Conservation (phyloP, 169 alveolate genomes). For the Plasmodium coatneyi region DNA sequence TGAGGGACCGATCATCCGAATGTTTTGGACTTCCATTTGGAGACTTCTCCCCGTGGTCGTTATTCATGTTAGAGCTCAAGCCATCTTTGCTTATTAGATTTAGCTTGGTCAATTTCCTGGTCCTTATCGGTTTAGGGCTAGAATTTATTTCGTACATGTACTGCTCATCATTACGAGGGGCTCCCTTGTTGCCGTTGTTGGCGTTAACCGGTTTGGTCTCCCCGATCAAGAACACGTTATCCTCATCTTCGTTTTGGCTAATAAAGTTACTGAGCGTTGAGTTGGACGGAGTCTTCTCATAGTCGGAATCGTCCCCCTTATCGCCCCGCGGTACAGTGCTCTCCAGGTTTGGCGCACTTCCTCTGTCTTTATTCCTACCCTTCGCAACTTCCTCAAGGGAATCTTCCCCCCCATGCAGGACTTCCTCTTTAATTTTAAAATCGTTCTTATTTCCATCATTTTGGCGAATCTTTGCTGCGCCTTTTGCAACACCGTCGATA, state of each 20-base stretch:
- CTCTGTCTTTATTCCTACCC: neutral
- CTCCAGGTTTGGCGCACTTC: neutral
- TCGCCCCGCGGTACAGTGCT: neutral
- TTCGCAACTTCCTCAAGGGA: neutral
- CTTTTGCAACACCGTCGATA: neutral
- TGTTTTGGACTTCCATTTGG: neutral
- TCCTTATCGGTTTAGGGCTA: slow-evolving; percentile 70
- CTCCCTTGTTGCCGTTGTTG: slow-evolving; percentile 3
- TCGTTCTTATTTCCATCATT: neutral
- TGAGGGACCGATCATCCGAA: slow-evolving; percentile 33
- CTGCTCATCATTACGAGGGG: neutral
- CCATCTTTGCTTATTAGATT: slow-evolving; percentile 12
- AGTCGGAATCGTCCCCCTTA: slow-evolving; percentile 6
- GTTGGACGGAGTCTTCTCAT: slow-evolving; percentile 28
- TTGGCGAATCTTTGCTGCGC: neutral
- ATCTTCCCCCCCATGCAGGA: neutral
- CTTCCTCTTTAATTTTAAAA: neutral
- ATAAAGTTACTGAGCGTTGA: slow-evolving; percentile 29
- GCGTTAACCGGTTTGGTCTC: neutral
- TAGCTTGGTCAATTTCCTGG: neutral
- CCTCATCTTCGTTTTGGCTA: slow-evolving; percentile 48
- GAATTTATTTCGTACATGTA: slow-evolving; percentile 30
- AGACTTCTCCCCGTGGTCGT: neutral
- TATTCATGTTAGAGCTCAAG: neutral
- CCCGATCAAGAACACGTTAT: neutral